These are phyloP conservation scores for Eutrema yunnanense DNA, from an alignment of 345 rosid genomes.

Conservation along the genomic window DNA sequence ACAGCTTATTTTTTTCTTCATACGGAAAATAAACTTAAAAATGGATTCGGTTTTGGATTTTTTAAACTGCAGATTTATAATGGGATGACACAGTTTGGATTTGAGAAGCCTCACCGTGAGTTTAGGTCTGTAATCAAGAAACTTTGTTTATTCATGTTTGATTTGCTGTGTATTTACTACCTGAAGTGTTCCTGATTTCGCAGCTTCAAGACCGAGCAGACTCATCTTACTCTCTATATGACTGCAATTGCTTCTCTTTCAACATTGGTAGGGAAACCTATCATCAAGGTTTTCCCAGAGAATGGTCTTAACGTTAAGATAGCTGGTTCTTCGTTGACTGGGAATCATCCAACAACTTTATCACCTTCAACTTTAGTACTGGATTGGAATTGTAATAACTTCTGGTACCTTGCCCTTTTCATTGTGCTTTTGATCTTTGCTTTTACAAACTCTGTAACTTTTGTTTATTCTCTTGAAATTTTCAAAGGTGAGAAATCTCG, in stretches of 20 bases:
- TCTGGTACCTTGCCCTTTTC: not conserved
- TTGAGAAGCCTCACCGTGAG: conserved; percentile 46
- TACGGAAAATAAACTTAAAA: not conserved
- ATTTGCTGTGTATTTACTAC: not conserved
- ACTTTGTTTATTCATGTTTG: not conserved
- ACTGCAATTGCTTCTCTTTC: conserved; percentile 82
- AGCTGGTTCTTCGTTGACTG: conserved; percentile 63
- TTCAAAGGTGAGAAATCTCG: conserved; percentile 59
- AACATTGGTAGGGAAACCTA: conserved; percentile 56
- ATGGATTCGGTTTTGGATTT: not conserved
- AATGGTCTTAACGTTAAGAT: conserved; percentile 57
- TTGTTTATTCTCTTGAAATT: not conserved
- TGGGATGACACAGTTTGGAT: conserved; percentile 89
- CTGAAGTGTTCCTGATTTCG: not conserved
- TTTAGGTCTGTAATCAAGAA: conserved; percentile 47
- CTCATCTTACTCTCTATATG: conserved; percentile 71
- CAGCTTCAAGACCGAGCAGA: conserved; percentile 84
- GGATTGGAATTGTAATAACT: conserved; percentile 75
- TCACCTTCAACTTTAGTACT: conserved; percentile 66
- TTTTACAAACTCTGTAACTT: conserved; percentile 15
- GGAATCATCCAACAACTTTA: conserved; percentile 75
- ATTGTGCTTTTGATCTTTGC: not conserved
- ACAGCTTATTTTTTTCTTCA: not conserved
- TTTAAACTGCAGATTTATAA: conserved; percentile 56
- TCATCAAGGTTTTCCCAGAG: conserved; percentile 69